These are phyloP conservation scores for Colletotrichum falcatum DNA, from an alignment of 2,329 filamentous ascomycete genomes.

Conservation along the genomic window DNA sequence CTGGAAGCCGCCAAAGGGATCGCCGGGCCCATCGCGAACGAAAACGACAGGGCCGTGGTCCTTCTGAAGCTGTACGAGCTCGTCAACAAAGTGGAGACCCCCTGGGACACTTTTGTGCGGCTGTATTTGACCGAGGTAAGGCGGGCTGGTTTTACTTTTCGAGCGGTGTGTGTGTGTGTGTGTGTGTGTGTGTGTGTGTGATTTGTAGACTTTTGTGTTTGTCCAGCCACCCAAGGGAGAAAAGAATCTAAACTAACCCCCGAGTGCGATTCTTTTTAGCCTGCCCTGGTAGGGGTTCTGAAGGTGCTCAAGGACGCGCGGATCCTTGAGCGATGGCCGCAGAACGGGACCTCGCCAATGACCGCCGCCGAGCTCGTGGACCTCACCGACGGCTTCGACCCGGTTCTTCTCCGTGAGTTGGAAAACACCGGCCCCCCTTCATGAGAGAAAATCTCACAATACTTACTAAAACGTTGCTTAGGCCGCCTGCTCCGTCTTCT, in stretches of 20 bases:
- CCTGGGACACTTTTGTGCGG: constrained; percentile 23
- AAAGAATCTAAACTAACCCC: neutral
- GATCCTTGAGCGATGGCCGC: constrained; percentile 8
- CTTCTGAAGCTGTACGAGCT: constrained; percentile 19
- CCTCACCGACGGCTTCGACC: neutral
- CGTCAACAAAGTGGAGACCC: constrained; percentile 7
- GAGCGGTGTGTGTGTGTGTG: too few species aligned
- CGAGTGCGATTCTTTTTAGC: neutral
- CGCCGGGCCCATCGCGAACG: neutral
- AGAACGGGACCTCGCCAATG: neutral
- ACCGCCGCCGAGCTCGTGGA: neutral
- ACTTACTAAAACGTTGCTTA: neutral
- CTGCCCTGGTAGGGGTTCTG: neutral
- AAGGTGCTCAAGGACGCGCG: neutral
- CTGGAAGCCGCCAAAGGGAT: neutral
- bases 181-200: too few species aligned
- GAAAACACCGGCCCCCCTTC: too few species aligned
- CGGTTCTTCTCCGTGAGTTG: constrained; percentile 14
- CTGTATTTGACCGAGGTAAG: constrained; percentile 10
- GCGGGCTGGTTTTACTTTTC: neutral
- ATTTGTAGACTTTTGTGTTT: too few species aligned
- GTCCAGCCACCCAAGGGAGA: too few species aligned
- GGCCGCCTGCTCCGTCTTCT: constrained; percentile 18
- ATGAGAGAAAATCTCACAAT: too few species aligned
- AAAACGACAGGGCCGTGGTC: constrained; percentile 1